Conservation (phyloP, 495 filamentous ascomycete genomes). For the Penicillium cosmopolitanum region DNA sequence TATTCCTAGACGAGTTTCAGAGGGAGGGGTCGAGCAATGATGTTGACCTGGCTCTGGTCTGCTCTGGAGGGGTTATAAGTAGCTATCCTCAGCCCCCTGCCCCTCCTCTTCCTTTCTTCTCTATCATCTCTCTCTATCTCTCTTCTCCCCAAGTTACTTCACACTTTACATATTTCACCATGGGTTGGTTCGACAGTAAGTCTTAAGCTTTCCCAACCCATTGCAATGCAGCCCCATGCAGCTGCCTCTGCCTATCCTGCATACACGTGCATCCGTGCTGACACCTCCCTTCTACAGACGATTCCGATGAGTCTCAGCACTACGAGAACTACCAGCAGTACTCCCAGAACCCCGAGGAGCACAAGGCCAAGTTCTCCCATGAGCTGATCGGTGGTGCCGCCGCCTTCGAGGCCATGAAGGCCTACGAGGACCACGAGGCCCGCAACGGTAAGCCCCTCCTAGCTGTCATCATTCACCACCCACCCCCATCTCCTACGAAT, state of each 20-base stretch:
- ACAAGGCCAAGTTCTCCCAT: constrained; percentile 65
- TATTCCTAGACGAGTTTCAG: neutral
- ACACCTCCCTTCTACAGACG: constrained; percentile 18
- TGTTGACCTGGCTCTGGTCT: neutral
- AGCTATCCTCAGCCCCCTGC: neutral
- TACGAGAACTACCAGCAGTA: constrained; percentile 59
- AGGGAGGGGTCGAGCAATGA: neutral
- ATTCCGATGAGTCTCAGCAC: constrained; percentile 36
- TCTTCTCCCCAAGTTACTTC: constrained; percentile 2
- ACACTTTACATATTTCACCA: constrained; percentile 14
- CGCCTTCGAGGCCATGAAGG: constrained; percentile 73
- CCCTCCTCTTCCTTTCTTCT: neutral
- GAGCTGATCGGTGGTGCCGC: constrained; percentile 73
- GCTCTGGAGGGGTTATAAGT: constrained; percentile 9
- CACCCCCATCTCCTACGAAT: neutral
- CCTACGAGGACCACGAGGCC: constrained; percentile 69
- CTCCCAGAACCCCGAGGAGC: constrained; percentile 38
- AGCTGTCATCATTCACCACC: neutral
- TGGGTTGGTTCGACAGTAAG: constrained; percentile 19
- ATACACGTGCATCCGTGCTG: neutral
- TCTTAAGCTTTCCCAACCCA: neutral
- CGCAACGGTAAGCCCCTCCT: constrained; percentile 53
- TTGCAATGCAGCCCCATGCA: neutral
- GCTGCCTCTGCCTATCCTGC: constrained; percentile 1
- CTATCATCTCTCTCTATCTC: constrained; percentile 3